phyloP scores from a whole-genome alignment of 2,329 filamentous ascomycete species.

The Trichoderma hamatum region DNA sequence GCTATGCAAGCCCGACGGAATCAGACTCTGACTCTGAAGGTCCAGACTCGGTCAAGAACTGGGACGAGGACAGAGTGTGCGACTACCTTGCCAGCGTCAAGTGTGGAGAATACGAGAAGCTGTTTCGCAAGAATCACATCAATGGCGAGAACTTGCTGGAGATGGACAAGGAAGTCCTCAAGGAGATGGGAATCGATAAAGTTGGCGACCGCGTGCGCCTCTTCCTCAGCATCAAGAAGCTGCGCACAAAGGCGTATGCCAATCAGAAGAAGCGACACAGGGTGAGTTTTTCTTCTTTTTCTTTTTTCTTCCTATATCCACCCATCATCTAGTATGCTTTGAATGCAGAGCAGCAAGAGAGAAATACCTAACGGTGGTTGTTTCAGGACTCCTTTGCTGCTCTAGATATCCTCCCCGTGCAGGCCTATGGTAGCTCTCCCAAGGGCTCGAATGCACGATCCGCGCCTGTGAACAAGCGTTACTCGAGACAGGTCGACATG shows the following conservation, averaged over 20 bases:
- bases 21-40: conserved; percentile 84
- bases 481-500: conserved; percentile 63
- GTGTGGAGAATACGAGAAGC: conserved; percentile 88
- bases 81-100: conserved; percentile 91
- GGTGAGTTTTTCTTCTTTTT: conserved; percentile 55
- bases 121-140: conserved; percentile 92
- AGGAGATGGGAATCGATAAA: conserved; percentile 98
- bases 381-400: conserved; percentile 78
- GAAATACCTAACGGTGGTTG: background rate
- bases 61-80: conserved; percentile 89
- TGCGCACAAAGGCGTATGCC: conserved; percentile 74
- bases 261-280: conserved; percentile 83
- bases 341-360: background rate
- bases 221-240: conserved; percentile 80
- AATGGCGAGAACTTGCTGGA: conserved; percentile 96
- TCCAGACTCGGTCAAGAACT: conserved; percentile 76
- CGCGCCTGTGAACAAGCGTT: conserved; percentile 59
- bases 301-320: background rate
- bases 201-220: conserved; percentile 94
- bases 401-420: conserved; percentile 66
- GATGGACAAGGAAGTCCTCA: conserved; percentile 93
- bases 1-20: conserved; percentile 81
- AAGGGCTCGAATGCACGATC: conserved; percentile 63
- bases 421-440: conserved; percentile 45
- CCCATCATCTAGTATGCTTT: background rate